phyloP scores from a whole-genome alignment of 257 asterid genomes.

The Handroanthus guayacan region DNA sequence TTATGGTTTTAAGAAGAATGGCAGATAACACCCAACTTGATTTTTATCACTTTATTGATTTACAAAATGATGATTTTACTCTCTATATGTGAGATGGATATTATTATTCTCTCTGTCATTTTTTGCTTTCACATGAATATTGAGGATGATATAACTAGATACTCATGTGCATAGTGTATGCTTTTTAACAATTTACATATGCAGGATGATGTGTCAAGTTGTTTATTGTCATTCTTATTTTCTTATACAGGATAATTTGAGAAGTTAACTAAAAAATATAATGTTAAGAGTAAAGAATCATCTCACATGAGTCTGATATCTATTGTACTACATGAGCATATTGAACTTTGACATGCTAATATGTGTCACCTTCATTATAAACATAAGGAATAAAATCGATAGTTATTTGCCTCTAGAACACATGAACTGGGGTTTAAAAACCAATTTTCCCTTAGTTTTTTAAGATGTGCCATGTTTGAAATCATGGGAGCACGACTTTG shows the following conservation, averaged over 20 bases:
- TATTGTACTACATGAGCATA: too few relatives aligned
- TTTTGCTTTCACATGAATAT: too few relatives aligned
- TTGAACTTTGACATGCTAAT: not conserved
- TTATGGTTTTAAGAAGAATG: too few relatives aligned
- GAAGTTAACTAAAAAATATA: not conserved
- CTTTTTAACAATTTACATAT: not conserved
- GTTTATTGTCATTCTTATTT: not conserved
- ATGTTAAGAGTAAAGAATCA: not conserved
- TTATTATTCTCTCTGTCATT: too few relatives aligned
- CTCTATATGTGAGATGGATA: too few relatives aligned
- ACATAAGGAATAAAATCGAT: too few relatives aligned
- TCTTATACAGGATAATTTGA: not conserved
- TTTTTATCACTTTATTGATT: too few relatives aligned
- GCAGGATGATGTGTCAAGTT: not conserved
- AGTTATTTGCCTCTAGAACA: too few relatives aligned
- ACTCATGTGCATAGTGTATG: not conserved
- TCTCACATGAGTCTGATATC: not conserved
- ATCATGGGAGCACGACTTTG: not conserved
- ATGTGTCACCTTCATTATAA: not conserved
- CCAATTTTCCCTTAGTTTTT: not conserved
- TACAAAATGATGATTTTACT: too few relatives aligned
- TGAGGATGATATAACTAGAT: too few relatives aligned
- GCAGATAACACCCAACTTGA: too few relatives aligned
- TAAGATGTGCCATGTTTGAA: not conserved
- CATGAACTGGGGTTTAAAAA: not conserved